These are phyloP conservation scores for Russula earlei DNA, from an alignment of 768 basidiomycete species.

Conservation along the genomic window DNA sequence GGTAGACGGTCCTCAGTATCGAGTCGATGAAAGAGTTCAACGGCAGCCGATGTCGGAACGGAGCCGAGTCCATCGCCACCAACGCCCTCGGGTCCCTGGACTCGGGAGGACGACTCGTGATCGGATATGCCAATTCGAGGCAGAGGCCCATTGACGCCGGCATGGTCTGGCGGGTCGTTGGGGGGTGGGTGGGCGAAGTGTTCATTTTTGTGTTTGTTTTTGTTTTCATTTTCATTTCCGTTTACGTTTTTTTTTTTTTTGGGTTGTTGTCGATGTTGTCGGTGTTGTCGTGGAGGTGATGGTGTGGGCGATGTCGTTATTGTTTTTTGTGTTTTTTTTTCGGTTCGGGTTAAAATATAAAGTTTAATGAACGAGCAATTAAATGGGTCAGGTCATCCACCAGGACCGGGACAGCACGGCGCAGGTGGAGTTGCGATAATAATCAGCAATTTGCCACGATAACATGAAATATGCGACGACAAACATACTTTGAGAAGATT, in stretches of 20 bases:
- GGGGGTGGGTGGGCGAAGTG: no score
- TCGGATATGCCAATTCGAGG: slow-evolving; percentile 75
- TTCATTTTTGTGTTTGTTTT: no score
- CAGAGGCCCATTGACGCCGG: slow-evolving; percentile 62
- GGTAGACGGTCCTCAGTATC: slow-evolving; percentile 76
- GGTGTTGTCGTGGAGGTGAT: not conserved
- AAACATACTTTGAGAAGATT: slow-evolving; percentile 56
- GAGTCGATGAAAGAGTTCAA: slow-evolving; percentile 79
- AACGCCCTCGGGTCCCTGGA: slow-evolving; percentile 29
- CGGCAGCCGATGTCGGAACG: slow-evolving; percentile 47
- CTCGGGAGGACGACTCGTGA: slow-evolving; percentile 27
- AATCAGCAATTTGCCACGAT: not conserved
- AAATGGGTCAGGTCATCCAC: not conserved
- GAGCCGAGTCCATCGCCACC: slow-evolving; percentile 29
- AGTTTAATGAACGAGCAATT: slow-evolving; percentile 8
- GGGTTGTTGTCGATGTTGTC: no score
- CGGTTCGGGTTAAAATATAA: slow-evolving; percentile 6
- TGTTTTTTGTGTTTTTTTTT: not conserved
- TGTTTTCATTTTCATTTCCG: no score
- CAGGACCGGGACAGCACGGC: slow-evolving; percentile 1
- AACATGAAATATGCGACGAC: slow-evolving; percentile 7
- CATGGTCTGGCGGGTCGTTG: slow-evolving; percentile 35
- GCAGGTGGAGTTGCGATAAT: not conserved
- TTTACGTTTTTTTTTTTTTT: not conserved
- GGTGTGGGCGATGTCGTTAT: not conserved